Conservation (phyloP, 768 basidiomycete species). For the Russula foetens region DNA sequence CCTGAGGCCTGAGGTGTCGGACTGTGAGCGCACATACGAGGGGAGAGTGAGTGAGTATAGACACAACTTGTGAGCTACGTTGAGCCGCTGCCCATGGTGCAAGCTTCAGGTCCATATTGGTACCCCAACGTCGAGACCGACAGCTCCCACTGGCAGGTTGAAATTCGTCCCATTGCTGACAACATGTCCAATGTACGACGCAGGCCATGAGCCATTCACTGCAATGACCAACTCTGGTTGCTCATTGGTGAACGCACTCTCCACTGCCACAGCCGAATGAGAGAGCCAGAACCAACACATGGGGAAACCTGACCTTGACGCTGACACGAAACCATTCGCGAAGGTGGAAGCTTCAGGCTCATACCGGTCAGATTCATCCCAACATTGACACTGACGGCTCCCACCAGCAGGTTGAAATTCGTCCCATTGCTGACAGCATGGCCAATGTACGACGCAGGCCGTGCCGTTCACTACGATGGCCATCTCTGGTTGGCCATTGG, state of each 20-base stretch:
- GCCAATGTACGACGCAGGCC: constrained; percentile 31
- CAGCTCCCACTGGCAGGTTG: constrained; percentile 27
- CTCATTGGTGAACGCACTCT: constrained; percentile 40
- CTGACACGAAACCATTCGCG: constrained; percentile 34
- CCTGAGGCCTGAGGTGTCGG: constrained; percentile 26
- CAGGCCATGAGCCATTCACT: constrained; percentile 22
- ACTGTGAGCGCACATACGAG: constrained; percentile 26
- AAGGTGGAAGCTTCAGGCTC: constrained; percentile 33
- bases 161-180: constrained; percentile 31
- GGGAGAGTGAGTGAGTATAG: constrained; percentile 26
- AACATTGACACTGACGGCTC: constrained; percentile 22
- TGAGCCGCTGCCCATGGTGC: constrained; percentile 31
- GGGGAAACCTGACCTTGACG: too few species aligned
- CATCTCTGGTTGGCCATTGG: constrained; percentile 23
- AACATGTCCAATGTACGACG: constrained; percentile 33
- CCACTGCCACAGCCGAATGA: too few species aligned
- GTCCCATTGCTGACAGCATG: constrained; percentile 31
- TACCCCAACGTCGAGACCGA: constrained; percentile 26
- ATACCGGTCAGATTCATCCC: constrained; percentile 36
- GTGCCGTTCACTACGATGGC: constrained; percentile 20
- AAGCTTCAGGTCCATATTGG: constrained; percentile 40
- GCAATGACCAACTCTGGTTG: constrained; percentile 23
- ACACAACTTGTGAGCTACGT: constrained; percentile 21
- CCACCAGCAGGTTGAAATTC: constrained; percentile 32
- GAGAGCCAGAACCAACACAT: too few species aligned